Conservation (phyloP, 352 stramenopile species). For the Phytophthora sp. region DNA sequence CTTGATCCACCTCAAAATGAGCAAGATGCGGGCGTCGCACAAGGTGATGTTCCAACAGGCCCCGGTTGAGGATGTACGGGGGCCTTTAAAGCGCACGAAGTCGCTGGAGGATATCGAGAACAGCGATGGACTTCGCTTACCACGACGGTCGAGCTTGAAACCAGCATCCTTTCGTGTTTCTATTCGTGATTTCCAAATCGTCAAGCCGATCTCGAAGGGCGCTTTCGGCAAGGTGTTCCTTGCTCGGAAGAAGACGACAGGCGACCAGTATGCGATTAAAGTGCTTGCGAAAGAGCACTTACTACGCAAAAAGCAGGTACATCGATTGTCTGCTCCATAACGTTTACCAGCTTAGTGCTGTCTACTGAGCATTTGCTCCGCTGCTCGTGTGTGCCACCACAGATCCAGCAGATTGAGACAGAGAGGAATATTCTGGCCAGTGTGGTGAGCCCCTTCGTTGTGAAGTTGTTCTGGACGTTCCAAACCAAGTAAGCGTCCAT, state of each 20-base stretch:
- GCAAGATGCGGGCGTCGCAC: constrained; percentile 83
- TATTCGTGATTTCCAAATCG: constrained; percentile 88
- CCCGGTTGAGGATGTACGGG: constrained; percentile 40
- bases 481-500: constrained; percentile 78
- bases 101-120: constrained; percentile 76
- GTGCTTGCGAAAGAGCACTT: constrained; percentile 90
- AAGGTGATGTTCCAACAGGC: constrained; percentile 79
- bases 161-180: constrained; percentile 62
- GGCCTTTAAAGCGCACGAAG: constrained; percentile 76
- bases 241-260: constrained; percentile 85
- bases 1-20: constrained; percentile 89
- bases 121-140: constrained; percentile 12
- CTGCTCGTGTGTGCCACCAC: constrained; percentile 17
- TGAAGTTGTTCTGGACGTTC: constrained; percentile 93
- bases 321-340: not conserved
- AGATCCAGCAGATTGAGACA: constrained; percentile 88
- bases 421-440: constrained; percentile 89
- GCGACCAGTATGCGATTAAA: constrained; percentile 92
- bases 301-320: constrained; percentile 89
- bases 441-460: constrained; percentile 90
- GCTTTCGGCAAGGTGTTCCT: constrained; percentile 92
- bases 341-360: constrained; percentile 2
- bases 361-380: constrained; percentile 21
- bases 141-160: constrained; percentile 30
- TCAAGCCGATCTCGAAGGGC: constrained; percentile 91